Evolutionary conservation across 495 filamentous ascomycete species (phyloP).

Genomic region (Neurospora sublineolata): DNA sequence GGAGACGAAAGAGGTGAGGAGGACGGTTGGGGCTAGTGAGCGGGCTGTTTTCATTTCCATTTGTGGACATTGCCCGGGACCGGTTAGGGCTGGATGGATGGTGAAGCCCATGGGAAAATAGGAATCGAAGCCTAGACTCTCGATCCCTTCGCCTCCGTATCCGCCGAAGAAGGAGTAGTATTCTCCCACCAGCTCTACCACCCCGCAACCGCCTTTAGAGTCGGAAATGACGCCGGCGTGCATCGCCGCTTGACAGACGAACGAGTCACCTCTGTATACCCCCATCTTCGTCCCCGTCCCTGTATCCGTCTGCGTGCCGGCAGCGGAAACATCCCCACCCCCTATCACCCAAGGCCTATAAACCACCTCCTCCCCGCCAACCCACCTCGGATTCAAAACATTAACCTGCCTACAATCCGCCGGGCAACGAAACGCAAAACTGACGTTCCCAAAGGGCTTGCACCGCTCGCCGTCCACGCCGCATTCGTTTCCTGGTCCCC

Average conservation of each 20-base stretch:
- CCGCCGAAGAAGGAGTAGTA: conserved; percentile 49
- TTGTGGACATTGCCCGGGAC: not conserved
- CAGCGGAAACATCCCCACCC: conserved; percentile 32
- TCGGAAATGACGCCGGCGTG: conserved; percentile 64
- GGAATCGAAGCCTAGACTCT: conserved; percentile 58
- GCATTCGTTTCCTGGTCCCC: conserved; percentile 58
- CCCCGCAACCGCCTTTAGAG: conserved; percentile 57
- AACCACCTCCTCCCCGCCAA: conserved; percentile 59
- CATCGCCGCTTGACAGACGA: conserved; percentile 33
- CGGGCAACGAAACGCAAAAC: conserved; percentile 68
- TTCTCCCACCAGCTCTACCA: conserved; percentile 48
- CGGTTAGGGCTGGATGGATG: conserved; percentile 30
- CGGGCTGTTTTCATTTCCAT: not conserved
- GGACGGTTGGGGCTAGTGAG: conserved; percentile 52
- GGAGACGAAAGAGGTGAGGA: conserved; percentile 52
- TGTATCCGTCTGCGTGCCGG: conserved; percentile 12
- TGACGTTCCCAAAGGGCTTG: conserved; percentile 57
- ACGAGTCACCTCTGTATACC: conserved; percentile 67
- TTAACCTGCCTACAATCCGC: conserved; percentile 55
- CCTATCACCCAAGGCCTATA: conserved; percentile 64
- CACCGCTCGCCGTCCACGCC: conserved; percentile 68
- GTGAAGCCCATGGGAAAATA: conserved; percentile 67
- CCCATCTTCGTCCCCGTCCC: conserved; percentile 3
- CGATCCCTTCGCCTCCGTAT: conserved; percentile 46
- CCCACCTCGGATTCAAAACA: conserved; percentile 57